phyloP scores from a whole-genome alignment of 2,329 filamentous ascomycete genomes.

The Penicillium sp. region DNA sequence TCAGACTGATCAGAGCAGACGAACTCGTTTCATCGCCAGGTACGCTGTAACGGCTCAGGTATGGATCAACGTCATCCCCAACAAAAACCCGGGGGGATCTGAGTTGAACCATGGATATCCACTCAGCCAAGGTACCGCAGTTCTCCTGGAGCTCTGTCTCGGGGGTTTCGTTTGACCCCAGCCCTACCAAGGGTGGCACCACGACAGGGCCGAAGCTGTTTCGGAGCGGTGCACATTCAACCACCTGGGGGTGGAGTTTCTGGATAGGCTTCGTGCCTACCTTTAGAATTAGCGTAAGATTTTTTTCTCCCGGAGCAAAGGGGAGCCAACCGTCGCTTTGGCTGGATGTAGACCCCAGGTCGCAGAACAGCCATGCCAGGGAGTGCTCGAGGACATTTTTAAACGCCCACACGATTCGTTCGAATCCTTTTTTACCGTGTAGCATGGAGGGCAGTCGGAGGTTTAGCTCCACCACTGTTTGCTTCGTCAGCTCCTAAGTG shows the following conservation, averaged over 20 bases:
- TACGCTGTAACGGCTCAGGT: conserved; percentile 44
- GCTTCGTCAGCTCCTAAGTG: conserved; percentile 11
- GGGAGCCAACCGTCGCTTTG: conserved; percentile 45
- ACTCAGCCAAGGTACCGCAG: conserved; percentile 58
- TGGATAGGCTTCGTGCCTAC: conserved; percentile 36
- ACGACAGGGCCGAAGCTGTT: conserved; percentile 28
- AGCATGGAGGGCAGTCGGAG: conserved; percentile 73
- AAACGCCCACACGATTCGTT: conserved; percentile 72
- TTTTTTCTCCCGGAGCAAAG: neutral
- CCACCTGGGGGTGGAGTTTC: conserved; percentile 38
- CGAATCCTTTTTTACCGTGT: conserved; percentile 78
- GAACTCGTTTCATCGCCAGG: conserved; percentile 29
- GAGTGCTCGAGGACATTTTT: conserved; percentile 69
- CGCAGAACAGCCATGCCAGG: conserved; percentile 74
- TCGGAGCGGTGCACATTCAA: conserved; percentile 28
- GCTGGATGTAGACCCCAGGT: conserved; percentile 43
- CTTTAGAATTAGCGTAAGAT: neutral
- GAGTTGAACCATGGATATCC: conserved; percentile 58
- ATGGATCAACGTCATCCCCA: conserved; percentile 43
- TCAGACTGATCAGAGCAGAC: conserved; percentile 37
- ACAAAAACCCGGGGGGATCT: conserved; percentile 39
- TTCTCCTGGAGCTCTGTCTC: conserved; percentile 59
- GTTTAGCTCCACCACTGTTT: conserved; percentile 70
- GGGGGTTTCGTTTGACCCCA: conserved; percentile 29
- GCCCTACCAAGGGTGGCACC: conserved; percentile 33